Evolutionary conservation across 345 rosid genomes (phyloP).

Genomic region (Salix koriyanagi): DNA sequence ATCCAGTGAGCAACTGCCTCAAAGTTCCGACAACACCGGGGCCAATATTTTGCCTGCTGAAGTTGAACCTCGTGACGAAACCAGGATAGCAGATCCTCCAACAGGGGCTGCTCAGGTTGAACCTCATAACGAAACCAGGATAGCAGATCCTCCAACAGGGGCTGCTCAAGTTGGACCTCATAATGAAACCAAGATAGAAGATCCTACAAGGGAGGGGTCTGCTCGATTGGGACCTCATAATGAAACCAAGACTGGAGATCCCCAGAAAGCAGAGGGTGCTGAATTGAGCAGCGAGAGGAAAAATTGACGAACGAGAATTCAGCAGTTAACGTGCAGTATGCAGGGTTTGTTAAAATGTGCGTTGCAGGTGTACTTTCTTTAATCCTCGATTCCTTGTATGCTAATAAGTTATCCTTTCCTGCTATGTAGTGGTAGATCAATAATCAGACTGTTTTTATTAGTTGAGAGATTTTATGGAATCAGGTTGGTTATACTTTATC

Average conservation of each 20-base stretch:
- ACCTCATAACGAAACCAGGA: neutral
- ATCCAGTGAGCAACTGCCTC: constrained; percentile 16
- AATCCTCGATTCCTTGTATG: neutral
- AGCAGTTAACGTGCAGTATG: neutral
- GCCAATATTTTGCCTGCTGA: neutral
- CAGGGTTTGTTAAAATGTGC: neutral
- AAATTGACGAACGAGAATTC: neutral
- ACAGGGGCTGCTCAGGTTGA: neutral
- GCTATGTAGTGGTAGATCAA: neutral
- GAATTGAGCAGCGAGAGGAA: constrained; percentile 18
- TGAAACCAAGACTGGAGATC: constrained; percentile 3
- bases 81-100: constrained; percentile 1
- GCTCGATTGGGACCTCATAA: neutral
- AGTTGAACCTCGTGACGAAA: neutral
- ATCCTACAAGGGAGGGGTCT: neutral
- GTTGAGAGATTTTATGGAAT: neutral
- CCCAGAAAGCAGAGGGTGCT: constrained; percentile 4
- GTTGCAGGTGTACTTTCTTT: neutral
- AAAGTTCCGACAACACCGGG: constrained; percentile 9
- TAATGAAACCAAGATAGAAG: neutral
- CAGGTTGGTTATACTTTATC: neutral
- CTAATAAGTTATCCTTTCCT: neutral
- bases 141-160: constrained; percentile 6
- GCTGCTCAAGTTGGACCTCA: neutral
- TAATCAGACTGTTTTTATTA: neutral